Evolutionary conservation across 768 basidiomycete genomes (phyloP).

Genomic region (Suillus americanus): DNA sequence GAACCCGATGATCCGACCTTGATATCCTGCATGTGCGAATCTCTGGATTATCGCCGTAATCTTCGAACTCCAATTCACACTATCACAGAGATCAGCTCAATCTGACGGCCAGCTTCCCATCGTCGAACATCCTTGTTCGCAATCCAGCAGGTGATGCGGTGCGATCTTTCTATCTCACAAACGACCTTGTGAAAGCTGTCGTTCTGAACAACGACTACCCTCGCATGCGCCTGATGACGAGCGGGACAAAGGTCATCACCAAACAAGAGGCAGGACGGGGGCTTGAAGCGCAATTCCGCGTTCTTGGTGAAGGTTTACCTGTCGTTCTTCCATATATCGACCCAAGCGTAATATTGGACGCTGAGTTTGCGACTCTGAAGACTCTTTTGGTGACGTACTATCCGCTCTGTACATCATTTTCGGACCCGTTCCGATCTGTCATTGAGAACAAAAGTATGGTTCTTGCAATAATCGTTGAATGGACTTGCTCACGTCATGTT

Average conservation of each 20-base stretch:
- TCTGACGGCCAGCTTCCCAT: conserved; percentile 70
- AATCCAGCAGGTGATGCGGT: conserved; percentile 72
- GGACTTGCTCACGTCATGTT: not conserved
- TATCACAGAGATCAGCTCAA: conserved; percentile 64
- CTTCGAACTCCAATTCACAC: not conserved
- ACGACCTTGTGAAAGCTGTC: conserved; percentile 79
- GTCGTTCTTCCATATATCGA: conserved; percentile 82
- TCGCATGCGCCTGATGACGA: conserved; percentile 82
- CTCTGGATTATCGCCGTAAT: conserved; percentile 3
- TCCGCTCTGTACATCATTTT: conserved; percentile 68
- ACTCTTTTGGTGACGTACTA: conserved; percentile 78
- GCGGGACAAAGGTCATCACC: conserved; percentile 92
- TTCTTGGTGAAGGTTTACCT: conserved; percentile 83
- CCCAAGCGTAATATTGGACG: conserved; percentile 57
- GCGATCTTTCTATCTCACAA: conserved; percentile 86
- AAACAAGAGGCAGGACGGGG: conserved; percentile 81
- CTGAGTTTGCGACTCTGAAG: conserved; percentile 55
- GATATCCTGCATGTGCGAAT: conserved; percentile 66
- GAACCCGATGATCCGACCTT: conserved; percentile 69
- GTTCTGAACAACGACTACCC: conserved; percentile 80
- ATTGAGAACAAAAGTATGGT: conserved; percentile 57
- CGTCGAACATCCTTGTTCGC: conserved; percentile 78
- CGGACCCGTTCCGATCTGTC: conserved; percentile 52
- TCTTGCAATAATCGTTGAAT: not conserved
- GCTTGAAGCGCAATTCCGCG: conserved; percentile 60